These are phyloP conservation scores for Hypoxylon sp. DNA, from an alignment of 2,329 filamentous ascomycete species.

Conservation along the genomic window DNA sequence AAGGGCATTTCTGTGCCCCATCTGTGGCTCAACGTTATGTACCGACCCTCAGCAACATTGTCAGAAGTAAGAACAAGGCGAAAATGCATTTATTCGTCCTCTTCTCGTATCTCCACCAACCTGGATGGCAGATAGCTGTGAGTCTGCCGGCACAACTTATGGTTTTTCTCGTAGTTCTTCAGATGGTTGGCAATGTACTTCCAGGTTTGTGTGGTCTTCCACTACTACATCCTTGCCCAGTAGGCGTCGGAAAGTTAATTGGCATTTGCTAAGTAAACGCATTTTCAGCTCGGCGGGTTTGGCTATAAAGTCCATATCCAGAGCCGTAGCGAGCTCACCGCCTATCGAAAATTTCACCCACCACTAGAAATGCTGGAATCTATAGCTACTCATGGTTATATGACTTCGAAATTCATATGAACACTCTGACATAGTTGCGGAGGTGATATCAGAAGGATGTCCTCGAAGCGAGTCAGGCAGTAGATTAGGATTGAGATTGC, in stretches of 20 bases:
- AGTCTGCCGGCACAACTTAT: background rate
- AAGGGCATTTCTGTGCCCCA: background rate
- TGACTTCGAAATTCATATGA: conserved; percentile 10
- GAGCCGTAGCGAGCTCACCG: too few relatives aligned
- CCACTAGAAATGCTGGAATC: too few relatives aligned
- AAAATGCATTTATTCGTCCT: background rate
- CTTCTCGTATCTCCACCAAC: conserved; percentile 9
- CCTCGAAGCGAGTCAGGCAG: conserved; percentile 6
- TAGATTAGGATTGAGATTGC: background rate
- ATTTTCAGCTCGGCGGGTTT: too few relatives aligned
- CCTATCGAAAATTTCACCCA: too few relatives aligned
- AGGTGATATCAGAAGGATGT: conserved; percentile 4
- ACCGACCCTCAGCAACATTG: background rate
- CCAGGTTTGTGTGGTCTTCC: conserved; percentile 3
- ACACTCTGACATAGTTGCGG: background rate
- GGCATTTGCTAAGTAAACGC: too few relatives aligned
- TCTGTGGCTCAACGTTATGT: conserved; percentile 19
- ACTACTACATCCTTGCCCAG: background rate
- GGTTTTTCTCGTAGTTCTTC: conserved; percentile 1
- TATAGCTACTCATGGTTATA: too few relatives aligned
- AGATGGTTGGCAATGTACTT: conserved; percentile 3
- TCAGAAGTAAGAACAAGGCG: background rate
- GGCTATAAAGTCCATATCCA: too few relatives aligned
- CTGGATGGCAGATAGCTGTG: background rate
- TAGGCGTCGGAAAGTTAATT: too few relatives aligned